Evolutionary conservation across 176 grass and related monocot species (phyloP).

Genomic region (Eragrostis curvula): DNA sequence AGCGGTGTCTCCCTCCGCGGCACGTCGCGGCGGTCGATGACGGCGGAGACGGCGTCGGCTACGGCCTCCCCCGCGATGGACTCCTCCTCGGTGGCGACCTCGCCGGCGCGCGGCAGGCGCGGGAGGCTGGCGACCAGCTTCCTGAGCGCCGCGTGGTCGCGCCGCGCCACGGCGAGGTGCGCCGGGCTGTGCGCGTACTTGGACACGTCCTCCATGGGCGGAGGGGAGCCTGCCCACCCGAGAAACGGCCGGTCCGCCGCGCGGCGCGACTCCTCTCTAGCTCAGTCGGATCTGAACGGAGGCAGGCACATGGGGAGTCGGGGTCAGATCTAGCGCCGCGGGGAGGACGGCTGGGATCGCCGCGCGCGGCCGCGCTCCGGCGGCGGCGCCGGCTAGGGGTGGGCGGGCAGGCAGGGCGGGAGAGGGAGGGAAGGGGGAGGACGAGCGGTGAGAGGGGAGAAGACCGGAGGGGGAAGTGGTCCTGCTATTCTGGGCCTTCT

Average conservation of each 20-base stretch:
- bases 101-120: slow-evolving; percentile 69
- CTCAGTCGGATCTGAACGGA: slow-evolving; percentile 48
- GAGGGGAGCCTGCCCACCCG: not conserved
- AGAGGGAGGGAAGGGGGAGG: not conserved
- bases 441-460: not conserved
- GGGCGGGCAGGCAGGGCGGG: not conserved
- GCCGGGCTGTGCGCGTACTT: slow-evolving; percentile 80
- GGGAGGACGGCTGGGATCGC: slow-evolving; percentile 9
- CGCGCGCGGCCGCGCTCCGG: slow-evolving; percentile 2
- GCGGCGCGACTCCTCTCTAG: slow-evolving; percentile 13
- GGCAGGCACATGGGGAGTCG: slow-evolving; percentile 40
- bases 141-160: slow-evolving; percentile 69
- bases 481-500: slow-evolving; percentile 41
- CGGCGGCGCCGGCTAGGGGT: slow-evolving; percentile 25
- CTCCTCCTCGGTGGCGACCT: slow-evolving; percentile 69
- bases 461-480: slow-evolving; percentile 35
- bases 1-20: slow-evolving; percentile 87
- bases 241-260: not conserved
- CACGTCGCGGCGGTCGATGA: slow-evolving; percentile 91
- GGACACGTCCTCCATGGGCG: slow-evolving; percentile 75
- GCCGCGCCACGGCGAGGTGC: slow-evolving; percentile 73
- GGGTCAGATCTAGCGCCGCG: slow-evolving; percentile 39
- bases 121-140: slow-evolving; percentile 54
- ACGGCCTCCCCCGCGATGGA: slow-evolving; percentile 69
- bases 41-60: slow-evolving; percentile 70